Evolutionary conservation across 106 monocot genomes (phyloP).

Genomic region (Acanthochlamys bracteata): DNA sequence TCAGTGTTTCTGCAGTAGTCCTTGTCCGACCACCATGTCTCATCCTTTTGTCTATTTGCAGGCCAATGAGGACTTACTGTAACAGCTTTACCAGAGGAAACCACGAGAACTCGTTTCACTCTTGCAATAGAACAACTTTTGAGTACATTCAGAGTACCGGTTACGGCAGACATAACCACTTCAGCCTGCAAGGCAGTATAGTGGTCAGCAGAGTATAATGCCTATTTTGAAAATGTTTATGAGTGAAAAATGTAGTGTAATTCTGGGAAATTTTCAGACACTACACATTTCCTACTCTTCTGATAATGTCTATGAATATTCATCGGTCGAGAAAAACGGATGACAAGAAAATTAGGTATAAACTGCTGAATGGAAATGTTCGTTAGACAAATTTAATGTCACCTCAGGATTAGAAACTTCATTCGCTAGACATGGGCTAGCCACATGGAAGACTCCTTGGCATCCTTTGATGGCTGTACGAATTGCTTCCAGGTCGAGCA

Average conservation of each 20-base stretch:
- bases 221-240: too few relatives aligned
- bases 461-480: conserved; percentile 24
- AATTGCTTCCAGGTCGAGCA: conserved; percentile 18
- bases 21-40: conserved; percentile 23
- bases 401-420: conserved; percentile 27
- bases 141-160: conserved; percentile 31
- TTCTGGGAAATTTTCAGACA: too few relatives aligned
- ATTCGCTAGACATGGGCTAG: conserved; percentile 22
- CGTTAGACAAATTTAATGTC: too few relatives aligned
- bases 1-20: conserved; percentile 18
- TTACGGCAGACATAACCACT: conserved; percentile 29
- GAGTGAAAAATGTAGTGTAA: too few relatives aligned
- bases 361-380: too few relatives aligned
- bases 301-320: too few relatives aligned
- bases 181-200: conserved; percentile 14
- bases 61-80: conserved; percentile 18
- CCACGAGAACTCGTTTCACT: conserved; percentile 19
- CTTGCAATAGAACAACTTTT: conserved; percentile 17
- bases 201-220: too few relatives aligned
- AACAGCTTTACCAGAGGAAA: conserved; percentile 14
- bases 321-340: too few relatives aligned
- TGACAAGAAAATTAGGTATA: too few relatives aligned
- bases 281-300: too few relatives aligned
- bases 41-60: conserved; percentile 11
- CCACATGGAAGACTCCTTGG: conserved; percentile 40